A percentile compares a stretch with the other conserved stretches of the same genome.
Conservation (phyloP, 495 filamentous ascomycete genomes). For the Aspergillus cristatus region DNA sequence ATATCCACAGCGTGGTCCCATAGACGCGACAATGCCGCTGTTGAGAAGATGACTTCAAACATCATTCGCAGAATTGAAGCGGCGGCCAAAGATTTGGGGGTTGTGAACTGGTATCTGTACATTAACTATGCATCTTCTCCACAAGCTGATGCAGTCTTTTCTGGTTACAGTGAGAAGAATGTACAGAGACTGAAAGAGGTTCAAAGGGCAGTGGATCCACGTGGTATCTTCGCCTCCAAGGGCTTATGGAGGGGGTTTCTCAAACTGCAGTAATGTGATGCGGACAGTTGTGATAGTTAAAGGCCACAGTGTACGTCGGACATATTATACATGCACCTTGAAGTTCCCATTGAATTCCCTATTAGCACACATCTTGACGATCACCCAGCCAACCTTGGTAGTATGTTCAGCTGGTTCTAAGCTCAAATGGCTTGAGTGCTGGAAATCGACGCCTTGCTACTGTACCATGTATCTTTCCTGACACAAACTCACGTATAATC, state of each 20-base stretch:
- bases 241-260: conserved; percentile 9
- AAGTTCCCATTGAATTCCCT: too few relatives aligned
- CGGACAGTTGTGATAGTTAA: too few relatives aligned
- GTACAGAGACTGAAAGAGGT: conserved; percentile 8
- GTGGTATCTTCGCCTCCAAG: conserved; percentile 9
- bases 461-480: too few relatives aligned
- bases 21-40: conserved; percentile 1
- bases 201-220: conserved; percentile 8
- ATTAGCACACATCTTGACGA: too few relatives aligned
- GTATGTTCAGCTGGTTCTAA: too few relatives aligned
- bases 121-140: conserved; percentile 11
- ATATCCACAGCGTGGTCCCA: conserved; percentile 6
- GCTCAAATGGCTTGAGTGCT: too few relatives aligned
- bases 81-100: conserved; percentile 3
- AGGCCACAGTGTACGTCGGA: too few relatives aligned
- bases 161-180: conserved; percentile 9
- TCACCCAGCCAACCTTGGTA: too few relatives aligned
- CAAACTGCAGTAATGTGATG: conserved; percentile 4
- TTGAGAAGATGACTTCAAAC: conserved; percentile 11
- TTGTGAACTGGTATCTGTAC: conserved; percentile 10
- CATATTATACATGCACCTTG: too few relatives aligned
- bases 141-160: conserved; percentile 4
- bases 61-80: conserved; percentile 1
- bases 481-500: too few relatives aligned
- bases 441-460: too few relatives aligned